Percentiles rank a stretch among this genome's conserved stretches.
Conservation (phyloP, 148 eudicot genomes). For the Beta vulgaris region DNA sequence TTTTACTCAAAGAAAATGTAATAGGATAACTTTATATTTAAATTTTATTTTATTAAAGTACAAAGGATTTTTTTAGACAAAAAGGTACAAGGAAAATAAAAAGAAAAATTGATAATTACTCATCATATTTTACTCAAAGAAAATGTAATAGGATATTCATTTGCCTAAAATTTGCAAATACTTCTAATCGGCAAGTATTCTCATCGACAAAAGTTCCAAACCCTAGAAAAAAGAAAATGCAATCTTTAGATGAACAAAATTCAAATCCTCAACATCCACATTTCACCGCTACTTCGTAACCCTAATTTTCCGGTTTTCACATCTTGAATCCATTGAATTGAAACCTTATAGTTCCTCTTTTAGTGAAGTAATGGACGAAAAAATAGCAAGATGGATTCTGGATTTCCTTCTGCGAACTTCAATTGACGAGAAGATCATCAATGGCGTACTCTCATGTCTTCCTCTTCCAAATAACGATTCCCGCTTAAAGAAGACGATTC, state of each 20-base stretch:
- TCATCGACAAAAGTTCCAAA: neutral
- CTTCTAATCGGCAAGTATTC: neutral
- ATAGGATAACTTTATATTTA: too few relatives aligned
- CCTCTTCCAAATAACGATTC: constrained; percentile 33
- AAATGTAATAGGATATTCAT: too few relatives aligned
- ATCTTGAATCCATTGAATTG: constrained; percentile 6
- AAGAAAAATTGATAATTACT: too few relatives aligned
- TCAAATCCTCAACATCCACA: constrained; percentile 16
- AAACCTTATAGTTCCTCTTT: neutral
- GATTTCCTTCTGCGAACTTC: constrained; percentile 50
- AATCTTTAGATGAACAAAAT: neutral
- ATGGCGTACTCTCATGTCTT: constrained; percentile 29
- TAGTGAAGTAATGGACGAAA: constrained; percentile 34
- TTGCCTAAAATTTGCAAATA: neutral
- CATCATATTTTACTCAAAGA: too few relatives aligned
- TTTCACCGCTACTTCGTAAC: neutral
- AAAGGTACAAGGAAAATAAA: too few relatives aligned
- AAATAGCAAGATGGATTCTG: constrained; percentile 47
- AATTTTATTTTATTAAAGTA: too few relatives aligned
- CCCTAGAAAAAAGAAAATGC: neutral
- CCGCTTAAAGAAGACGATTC: constrained; percentile 38
- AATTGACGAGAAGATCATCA: constrained; percentile 36
- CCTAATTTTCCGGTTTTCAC: neutral
- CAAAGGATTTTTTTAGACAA: too few relatives aligned
- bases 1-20: too few relatives aligned